Conservation (phyloP, 345 rosid species). For the Jatropha curcas region DNA sequence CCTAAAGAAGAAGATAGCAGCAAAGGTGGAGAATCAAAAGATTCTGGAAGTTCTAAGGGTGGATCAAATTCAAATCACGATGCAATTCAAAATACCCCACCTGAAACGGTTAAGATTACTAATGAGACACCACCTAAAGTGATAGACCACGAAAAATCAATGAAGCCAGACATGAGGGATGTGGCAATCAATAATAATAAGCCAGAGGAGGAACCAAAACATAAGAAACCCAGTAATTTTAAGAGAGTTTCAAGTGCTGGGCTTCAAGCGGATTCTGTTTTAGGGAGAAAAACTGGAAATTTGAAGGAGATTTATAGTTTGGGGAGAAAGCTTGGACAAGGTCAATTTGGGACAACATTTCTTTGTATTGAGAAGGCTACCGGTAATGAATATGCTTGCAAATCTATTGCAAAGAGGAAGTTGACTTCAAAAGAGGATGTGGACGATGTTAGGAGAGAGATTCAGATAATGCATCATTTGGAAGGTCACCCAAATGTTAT, state of each 20-base stretch:
- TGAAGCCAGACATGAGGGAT: slow-evolving; percentile 25
- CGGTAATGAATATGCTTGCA: slow-evolving; percentile 74
- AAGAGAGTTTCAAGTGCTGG: slow-evolving; percentile 67
- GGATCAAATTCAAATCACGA: slow-evolving; percentile 17
- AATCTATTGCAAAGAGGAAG: slow-evolving; percentile 84
- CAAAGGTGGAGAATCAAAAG: slow-evolving; percentile 29
- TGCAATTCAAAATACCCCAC: slow-evolving; percentile 54
- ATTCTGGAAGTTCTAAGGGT: slow-evolving; percentile 22
- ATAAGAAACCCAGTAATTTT: slow-evolving; percentile 49
- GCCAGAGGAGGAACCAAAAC: slow-evolving; percentile 36
- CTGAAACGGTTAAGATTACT: slow-evolving; percentile 62
- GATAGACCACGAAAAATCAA: slow-evolving; percentile 25
- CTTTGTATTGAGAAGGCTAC: slow-evolving; percentile 68
- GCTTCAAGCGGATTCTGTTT: slow-evolving; percentile 63
- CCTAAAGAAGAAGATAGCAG: slow-evolving; percentile 34
- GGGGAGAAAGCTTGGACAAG: slow-evolving; percentile 92
- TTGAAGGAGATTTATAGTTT: slow-evolving; percentile 73
- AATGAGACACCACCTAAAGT: slow-evolving; percentile 28
- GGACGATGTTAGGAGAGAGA: slow-evolving; percentile 93
- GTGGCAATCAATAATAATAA: slow-evolving; percentile 13
- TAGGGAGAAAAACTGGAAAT: slow-evolving; percentile 80
- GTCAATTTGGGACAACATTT: slow-evolving; percentile 94
- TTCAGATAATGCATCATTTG: slow-evolving; percentile 94
- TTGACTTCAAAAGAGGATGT: slow-evolving; percentile 66
- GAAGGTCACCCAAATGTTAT: slow-evolving; percentile 90